Percentiles rank a stretch among this genome's conserved stretches.
phyloP scores from a whole-genome alignment of 2,329 filamentous ascomycete genomes.

The Mycosphaerella sp. region DNA sequence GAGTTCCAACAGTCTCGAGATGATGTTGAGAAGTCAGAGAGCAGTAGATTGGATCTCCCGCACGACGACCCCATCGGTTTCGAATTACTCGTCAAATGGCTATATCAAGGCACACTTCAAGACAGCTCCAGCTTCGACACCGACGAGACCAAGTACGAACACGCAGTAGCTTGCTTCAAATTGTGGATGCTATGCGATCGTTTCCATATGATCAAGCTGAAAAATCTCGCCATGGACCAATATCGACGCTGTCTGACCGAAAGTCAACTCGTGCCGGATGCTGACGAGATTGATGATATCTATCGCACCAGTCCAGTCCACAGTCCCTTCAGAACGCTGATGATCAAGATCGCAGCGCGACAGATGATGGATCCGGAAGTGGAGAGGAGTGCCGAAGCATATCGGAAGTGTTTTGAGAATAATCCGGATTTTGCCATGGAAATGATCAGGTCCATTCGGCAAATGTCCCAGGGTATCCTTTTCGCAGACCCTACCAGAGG shows the following conservation, averaged over 20 bases:
- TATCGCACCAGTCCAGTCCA: constrained; percentile 42
- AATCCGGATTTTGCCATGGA: constrained; percentile 49
- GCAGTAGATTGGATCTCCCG: constrained; percentile 41
- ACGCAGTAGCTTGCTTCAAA: constrained; percentile 49
- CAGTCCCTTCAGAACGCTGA: constrained; percentile 46
- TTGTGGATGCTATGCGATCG: constrained; percentile 48
- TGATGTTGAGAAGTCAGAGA: constrained; percentile 32
- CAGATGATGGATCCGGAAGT: constrained; percentile 52
- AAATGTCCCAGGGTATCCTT: constrained; percentile 44
- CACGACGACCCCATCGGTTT: constrained; percentile 48
- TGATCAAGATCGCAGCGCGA: constrained; percentile 50
- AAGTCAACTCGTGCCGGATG: constrained; percentile 48
- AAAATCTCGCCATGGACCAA: constrained; percentile 50
- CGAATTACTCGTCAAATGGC: constrained; percentile 51
- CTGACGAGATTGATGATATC: constrained; percentile 50
- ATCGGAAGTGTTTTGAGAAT: constrained; percentile 45
- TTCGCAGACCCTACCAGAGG: constrained; percentile 48
- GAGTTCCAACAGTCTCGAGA: constrained; percentile 31
- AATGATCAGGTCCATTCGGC: constrained; percentile 47
- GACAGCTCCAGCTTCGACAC: constrained; percentile 41
- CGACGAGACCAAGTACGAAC: constrained; percentile 47
- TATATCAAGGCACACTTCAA: constrained; percentile 50
- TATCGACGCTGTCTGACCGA: constrained; percentile 47
- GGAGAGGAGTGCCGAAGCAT: constrained; percentile 45
- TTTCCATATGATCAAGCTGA: constrained; percentile 46